These are phyloP conservation scores for Bertia moriformis DNA, from an alignment of 2,329 filamentous ascomycete genomes.

Conservation along the genomic window DNA sequence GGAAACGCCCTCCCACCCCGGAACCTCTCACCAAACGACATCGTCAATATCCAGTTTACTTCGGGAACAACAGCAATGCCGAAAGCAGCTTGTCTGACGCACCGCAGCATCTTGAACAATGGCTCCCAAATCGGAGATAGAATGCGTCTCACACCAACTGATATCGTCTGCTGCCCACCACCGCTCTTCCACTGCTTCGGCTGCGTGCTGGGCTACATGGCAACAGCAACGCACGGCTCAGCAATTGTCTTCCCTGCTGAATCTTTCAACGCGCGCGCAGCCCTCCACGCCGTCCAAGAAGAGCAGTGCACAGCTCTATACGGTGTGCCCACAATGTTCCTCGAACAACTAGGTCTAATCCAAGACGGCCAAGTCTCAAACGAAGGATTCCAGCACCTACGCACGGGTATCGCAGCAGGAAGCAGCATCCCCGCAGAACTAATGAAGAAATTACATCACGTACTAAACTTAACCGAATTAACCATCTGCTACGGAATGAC, in stretches of 20 bases:
- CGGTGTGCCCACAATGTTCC: constrained; percentile 62
- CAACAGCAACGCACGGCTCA: constrained; percentile 61
- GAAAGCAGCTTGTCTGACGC: constrained; percentile 80
- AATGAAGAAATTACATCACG: constrained; percentile 49
- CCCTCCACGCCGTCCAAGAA: constrained; percentile 18
- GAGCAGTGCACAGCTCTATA: constrained; percentile 29
- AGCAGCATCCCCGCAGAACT: constrained; percentile 48
- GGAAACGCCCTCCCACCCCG: not conserved
- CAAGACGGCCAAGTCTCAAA: constrained; percentile 19
- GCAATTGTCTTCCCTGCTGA: constrained; percentile 55
- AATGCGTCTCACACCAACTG: constrained; percentile 63
- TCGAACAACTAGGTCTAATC: constrained; percentile 49
- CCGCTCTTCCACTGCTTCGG: constrained; percentile 88
- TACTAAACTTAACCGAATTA: constrained; percentile 49
- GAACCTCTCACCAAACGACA: not conserved
- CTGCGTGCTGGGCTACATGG: constrained; percentile 86
- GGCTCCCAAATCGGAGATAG: constrained; percentile 69
- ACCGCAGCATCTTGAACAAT: constrained; percentile 84
- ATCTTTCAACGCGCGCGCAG: constrained; percentile 46
- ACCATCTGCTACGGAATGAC: constrained; percentile 66
- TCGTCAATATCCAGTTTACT: constrained; percentile 50
- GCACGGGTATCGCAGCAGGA: constrained; percentile 58
- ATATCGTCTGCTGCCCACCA: constrained; percentile 72
- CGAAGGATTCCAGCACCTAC: constrained; percentile 19
- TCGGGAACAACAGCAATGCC: constrained; percentile 83